Base-by-base conservation (phyloP, 2,329 filamentous ascomycete genomes). In the Aspergillus nomiae region DNA sequence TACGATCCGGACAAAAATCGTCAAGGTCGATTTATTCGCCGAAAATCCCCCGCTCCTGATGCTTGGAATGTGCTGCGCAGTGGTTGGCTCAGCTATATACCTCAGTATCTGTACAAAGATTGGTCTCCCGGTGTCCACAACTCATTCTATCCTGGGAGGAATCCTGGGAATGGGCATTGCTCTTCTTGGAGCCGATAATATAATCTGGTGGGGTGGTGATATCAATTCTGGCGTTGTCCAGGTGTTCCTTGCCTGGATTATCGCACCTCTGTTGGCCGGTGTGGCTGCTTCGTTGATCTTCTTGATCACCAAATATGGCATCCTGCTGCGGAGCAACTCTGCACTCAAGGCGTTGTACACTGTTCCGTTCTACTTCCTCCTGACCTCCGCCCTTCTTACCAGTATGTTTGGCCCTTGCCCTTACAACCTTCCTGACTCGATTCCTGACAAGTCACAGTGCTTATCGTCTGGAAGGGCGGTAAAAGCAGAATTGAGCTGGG, bases 401-500 rank as follows among this genome's bases (percentile, higher is more conserved):
- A 66, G 65, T 67, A 60, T 1, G 65, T 62, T 4, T 21, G 7
- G 10, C 14, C 28, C 34, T 32, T 28, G 62, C 36, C 32, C 21
- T 12, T 19, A 16, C 1, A 19, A 2, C 34, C 34, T 16, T 36
- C 12, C 34, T 36, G 4, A 16, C 14, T 14, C 14, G 34, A 36
- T 2, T 6, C 2, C 34, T 36, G 34, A 36, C 34, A 16, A 16
- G 12, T 16, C 34, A 11, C 30, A 67, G 65, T 68, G 66, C 63
- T 68, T 30, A 68, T 68, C 24, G 66, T 68, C 8, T 68, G 66
- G 66, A 68, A 68, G 63, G 66, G 66, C 9, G 66, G 66, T 14
- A 59, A 46, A 4, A 64, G 59, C 56, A 60, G 63, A 43, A 68
- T 68, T 41, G 34, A 45, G 1, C 66, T 68, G 11, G 63, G 46